A percentile compares a stretch with the other conserved stretches of the same genome.
These are phyloP conservation scores for Tetrapisispora phaffii DNA, from an alignment of 805 yeast genomes.

Conservation along the genomic window DNA sequence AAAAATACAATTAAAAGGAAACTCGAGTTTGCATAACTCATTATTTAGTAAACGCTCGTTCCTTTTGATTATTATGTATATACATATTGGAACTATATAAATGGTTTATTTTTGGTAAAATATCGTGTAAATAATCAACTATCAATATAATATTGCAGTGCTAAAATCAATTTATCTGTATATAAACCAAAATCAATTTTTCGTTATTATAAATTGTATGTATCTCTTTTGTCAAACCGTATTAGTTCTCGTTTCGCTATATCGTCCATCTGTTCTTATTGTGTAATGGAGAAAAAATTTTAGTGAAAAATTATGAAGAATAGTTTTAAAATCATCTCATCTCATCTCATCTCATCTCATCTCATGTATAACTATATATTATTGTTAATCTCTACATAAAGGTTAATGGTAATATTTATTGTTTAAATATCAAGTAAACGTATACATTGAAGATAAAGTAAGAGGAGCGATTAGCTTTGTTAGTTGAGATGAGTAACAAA, in stretches of 20 bases:
- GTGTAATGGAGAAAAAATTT: not conserved
- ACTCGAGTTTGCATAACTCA: not conserved
- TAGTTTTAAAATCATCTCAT: constrained; percentile 1
- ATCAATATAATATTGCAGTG: too few relatives aligned
- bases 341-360: constrained; percentile 5
- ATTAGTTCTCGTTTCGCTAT: not conserved
- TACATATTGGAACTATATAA: not conserved
- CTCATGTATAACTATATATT: too few relatives aligned
- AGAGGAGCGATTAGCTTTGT: too few relatives aligned
- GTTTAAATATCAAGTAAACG: too few relatives aligned
- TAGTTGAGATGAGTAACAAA: not conserved
- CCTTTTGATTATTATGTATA: not conserved
- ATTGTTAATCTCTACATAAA: too few relatives aligned
- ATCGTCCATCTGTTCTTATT: not conserved
- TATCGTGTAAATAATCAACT: not conserved
- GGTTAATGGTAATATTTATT: too few relatives aligned
- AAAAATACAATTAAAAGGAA: not conserved
- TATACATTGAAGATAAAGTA: not conserved
- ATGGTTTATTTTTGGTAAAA: not conserved
- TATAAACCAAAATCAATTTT: too few relatives aligned
- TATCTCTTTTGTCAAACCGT: not conserved
- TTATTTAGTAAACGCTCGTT: not conserved
- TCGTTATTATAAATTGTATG: too few relatives aligned
- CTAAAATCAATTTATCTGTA: too few relatives aligned
- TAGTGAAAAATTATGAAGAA: constrained; percentile 1